These are phyloP conservation scores for Neurospora tetraspora DNA, from an alignment of 495 filamentous ascomycete genomes.

Conservation along the genomic window DNA sequence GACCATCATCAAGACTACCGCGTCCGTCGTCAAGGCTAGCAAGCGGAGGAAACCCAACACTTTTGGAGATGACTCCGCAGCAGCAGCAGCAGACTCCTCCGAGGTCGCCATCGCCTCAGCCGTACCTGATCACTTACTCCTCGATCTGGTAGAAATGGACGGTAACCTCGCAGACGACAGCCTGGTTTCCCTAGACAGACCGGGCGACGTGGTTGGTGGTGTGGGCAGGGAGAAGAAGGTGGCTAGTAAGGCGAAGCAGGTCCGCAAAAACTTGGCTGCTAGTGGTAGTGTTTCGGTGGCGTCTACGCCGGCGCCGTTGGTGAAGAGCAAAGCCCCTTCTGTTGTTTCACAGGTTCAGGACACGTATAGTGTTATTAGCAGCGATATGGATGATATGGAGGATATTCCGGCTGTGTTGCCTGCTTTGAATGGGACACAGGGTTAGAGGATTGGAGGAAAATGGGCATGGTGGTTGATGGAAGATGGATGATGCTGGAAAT, in stretches of 20 bases:
- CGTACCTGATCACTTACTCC: not conserved
- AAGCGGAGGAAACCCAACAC: not conserved
- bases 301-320: not conserved
- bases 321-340: not conserved
- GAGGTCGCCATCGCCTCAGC: not conserved
- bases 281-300: not conserved
- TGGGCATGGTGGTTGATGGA: not conserved
- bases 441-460: not conserved
- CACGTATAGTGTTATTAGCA: constrained; percentile 7
- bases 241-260: not conserved
- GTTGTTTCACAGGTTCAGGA: not conserved
- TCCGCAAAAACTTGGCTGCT: not conserved
- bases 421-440: not conserved
- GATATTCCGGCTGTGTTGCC: constrained; percentile 22
- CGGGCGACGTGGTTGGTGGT: not conserved
- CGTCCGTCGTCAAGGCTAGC: not conserved
- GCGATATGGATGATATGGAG: constrained; percentile 25
- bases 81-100: not conserved
- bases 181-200: not conserved
- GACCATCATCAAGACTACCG: not conserved
- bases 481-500: not conserved
- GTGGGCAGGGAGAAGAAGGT: not conserved
- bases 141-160: not conserved
- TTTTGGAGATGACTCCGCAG: not conserved
- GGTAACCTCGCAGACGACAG: not conserved